These are phyloP conservation scores for Tolypocladium inflatum DNA, from an alignment of 2,329 filamentous ascomycete genomes.

Conservation along the genomic window DNA sequence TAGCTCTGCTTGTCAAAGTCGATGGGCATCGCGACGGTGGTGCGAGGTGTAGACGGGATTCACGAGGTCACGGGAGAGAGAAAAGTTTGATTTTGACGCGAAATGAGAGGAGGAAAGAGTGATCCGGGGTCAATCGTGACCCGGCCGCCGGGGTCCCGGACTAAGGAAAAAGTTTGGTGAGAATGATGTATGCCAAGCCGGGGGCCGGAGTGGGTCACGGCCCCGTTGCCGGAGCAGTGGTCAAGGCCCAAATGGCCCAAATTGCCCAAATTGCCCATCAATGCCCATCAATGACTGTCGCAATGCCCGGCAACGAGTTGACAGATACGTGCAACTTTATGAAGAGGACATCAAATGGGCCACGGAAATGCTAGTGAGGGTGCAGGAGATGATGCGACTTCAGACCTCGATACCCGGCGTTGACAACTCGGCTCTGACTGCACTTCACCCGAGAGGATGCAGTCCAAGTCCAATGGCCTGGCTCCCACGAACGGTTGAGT, in stretches of 20 bases:
- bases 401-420: too few species aligned
- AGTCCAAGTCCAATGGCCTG: too few species aligned
- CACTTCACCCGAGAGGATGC: too few species aligned
- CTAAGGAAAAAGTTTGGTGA: neutral
- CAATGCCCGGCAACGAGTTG: too few species aligned
- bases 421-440: too few species aligned
- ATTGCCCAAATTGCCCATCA: neutral
- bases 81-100: neutral
- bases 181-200: neutral
- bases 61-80: neutral
- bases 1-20: constrained; percentile 41
- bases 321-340: neutral
- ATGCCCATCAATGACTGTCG: neutral
- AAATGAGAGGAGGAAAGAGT: neutral
- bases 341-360: neutral
- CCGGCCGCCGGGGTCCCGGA: neutral
- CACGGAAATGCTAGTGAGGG: neutral
- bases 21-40: constrained; percentile 13
- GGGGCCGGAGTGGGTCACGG: neutral
- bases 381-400: too few species aligned
- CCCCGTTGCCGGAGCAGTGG: neutral
- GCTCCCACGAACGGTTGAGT: too few species aligned
- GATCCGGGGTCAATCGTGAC: neutral
- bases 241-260: neutral
- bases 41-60: neutral